A percentile compares a stretch with the other conserved stretches of the same genome.
Conservation (phyloP, 371 early-diverging fungal species). For the Haplosporangium sp. region DNA sequence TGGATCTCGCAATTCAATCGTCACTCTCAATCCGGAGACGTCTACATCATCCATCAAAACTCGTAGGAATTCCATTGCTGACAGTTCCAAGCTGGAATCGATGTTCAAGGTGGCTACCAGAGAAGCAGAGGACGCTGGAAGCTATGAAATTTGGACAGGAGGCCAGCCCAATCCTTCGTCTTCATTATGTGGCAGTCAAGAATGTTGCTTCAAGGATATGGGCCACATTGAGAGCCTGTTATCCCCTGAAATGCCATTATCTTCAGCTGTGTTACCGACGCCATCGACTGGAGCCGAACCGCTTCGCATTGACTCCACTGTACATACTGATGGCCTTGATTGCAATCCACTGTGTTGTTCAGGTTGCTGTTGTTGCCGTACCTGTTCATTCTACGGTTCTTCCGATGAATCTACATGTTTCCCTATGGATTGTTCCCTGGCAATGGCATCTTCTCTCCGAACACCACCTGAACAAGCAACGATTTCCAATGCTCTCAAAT, state of each 20-base stretch:
- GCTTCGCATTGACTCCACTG: too few species aligned
- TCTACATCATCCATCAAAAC: conserved; percentile 31
- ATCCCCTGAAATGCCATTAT: background rate
- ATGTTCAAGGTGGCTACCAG: background rate
- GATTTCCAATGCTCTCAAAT: too few species aligned
- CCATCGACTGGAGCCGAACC: background rate
- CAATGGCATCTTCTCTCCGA: too few species aligned
- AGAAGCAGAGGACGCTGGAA: conserved; percentile 8
- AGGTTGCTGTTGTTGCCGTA: too few species aligned
- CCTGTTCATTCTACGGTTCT: too few species aligned
- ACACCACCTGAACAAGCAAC: too few species aligned
- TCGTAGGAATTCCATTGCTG: conserved; percentile 23
- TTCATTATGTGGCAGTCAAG: too few species aligned
- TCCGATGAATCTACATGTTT: too few species aligned
- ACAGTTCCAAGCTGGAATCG: conserved; percentile 14
- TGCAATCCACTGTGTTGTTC: background rate
- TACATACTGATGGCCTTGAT: background rate
- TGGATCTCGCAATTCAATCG: conserved; percentile 19
- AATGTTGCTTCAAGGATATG: background rate
- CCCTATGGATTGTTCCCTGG: too few species aligned
- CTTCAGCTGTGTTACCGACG: background rate
- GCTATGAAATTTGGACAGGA: background rate
- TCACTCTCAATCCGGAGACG: conserved; percentile 23
- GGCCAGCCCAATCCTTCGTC: too few species aligned
- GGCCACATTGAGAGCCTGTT: background rate